phyloP scores from a whole-genome alignment of 495 filamentous ascomycete species.

The Penicillium alfredii region DNA sequence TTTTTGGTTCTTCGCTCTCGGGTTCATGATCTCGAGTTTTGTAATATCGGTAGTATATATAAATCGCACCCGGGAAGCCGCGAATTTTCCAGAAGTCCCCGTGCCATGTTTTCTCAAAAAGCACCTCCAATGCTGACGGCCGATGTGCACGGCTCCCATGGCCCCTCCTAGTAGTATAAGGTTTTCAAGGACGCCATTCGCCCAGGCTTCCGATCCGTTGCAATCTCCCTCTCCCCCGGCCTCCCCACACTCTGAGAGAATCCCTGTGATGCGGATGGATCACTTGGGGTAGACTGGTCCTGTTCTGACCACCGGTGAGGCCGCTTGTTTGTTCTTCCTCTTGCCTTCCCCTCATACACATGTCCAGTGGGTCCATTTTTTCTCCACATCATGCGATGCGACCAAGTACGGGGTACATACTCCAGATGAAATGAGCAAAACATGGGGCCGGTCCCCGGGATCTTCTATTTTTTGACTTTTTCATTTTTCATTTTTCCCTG shows the following conservation, averaged over 20 bases:
- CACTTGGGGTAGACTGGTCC: slow-evolving; percentile 4
- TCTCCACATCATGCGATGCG: slow-evolving; percentile 2
- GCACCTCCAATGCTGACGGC: no score
- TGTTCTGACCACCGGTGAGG: slow-evolving; percentile 13
- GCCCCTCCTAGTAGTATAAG: slow-evolving; percentile 6
- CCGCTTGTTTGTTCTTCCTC: slow-evolving; percentile 2
- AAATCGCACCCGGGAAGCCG: slow-evolving; percentile 18
- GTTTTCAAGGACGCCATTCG: slow-evolving; percentile 12
- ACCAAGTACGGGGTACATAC: slow-evolving; percentile 1
- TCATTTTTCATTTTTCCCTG: slow-evolving; percentile 2
- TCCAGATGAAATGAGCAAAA: slow-evolving; percentile 9
- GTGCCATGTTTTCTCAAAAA: no score
- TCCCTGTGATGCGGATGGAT: slow-evolving; percentile 7
- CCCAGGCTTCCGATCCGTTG: slow-evolving; percentile 8
- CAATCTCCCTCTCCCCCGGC: slow-evolving; percentile 14
- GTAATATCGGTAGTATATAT: no score
- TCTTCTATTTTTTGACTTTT: slow-evolving; percentile 10
- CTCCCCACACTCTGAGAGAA: slow-evolving; percentile 17
- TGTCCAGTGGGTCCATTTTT: slow-evolving; percentile 4
- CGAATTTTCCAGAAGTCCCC: slow-evolving; percentile 18
- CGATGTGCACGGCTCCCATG: slow-evolving; percentile 2
- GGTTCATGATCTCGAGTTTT: slow-evolving; percentile 7
- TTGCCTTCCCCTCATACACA: no score
- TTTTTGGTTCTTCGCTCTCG: slow-evolving; percentile 5
- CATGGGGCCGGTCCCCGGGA: slow-evolving; percentile 7